Evolutionary conservation across 129 eudicot genomes (phyloP).

Genomic region (Arctium minus): DNA sequence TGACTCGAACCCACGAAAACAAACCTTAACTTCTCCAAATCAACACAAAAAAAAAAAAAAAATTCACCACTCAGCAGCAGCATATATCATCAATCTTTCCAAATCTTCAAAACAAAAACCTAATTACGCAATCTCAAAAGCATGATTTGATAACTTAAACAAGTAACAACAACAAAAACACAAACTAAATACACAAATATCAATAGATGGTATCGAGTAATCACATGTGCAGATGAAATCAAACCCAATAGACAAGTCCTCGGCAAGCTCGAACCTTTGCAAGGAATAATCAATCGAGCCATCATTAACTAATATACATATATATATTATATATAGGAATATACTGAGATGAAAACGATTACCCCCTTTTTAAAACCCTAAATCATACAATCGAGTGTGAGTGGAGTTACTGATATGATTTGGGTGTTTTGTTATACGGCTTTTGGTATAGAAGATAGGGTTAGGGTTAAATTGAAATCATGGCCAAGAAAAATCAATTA

Average conservation of each 20-base stretch:
- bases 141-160: neutral
- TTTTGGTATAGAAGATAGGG: conserved; percentile 35
- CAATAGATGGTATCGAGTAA: conserved; percentile 32
- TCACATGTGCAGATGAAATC: conserved; percentile 84
- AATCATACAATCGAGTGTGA: conserved; percentile 13
- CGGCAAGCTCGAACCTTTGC: conserved; percentile 68
- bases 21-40: conserved; percentile 2
- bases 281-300: conserved; percentile 93
- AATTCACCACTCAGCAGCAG: neutral
- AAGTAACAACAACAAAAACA: neutral
- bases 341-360: conserved; percentile 31
- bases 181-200: neutral
- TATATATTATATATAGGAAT: conserved; percentile 11
- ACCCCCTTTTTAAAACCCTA: conserved; percentile 25
- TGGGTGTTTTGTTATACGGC: conserved; percentile 21
- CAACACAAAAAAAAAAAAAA: neutral
- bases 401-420: neutral
- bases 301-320: conserved; percentile 35
- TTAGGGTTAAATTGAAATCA: conserved; percentile 28
- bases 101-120: neutral
- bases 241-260: conserved; percentile 83
- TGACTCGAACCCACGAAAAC: neutral
- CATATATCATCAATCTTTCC: neutral
- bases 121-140: neutral
- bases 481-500: conserved; percentile 54